Conservation (phyloP, 345 rosid genomes). For the Lagerstroemia speciosa region DNA sequence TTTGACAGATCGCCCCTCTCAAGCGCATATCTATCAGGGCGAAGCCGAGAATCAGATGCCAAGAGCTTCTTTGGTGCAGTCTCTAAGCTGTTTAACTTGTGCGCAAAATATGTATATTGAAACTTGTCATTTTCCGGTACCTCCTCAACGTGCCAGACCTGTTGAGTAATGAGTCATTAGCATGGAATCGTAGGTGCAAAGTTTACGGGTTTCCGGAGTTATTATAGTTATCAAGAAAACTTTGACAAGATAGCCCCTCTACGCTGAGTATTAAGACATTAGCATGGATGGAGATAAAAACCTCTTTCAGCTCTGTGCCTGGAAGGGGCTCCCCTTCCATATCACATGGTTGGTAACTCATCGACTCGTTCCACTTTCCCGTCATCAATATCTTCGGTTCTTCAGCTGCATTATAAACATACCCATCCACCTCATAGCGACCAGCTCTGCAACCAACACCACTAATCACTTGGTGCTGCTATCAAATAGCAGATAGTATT, state of each 20-base stretch:
- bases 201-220: too few relatives aligned
- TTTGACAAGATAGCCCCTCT: background rate
- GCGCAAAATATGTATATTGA: slow-evolving; percentile 29
- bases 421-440: slow-evolving; percentile 85
- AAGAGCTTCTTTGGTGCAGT: slow-evolving; percentile 28
- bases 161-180: background rate
- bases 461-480: background rate
- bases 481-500: background rate
- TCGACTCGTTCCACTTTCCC: slow-evolving; percentile 75
- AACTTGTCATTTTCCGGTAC: slow-evolving; percentile 24
- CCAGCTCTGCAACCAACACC: slow-evolving; percentile 45
- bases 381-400: slow-evolving; percentile 77
- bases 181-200: too few relatives aligned
- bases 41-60: slow-evolving; percentile 29
- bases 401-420: slow-evolving; percentile 63
- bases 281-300: background rate
- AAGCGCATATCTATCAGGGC: slow-evolving; percentile 31
- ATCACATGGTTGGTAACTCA: slow-evolving; percentile 80
- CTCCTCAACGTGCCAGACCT: slow-evolving; percentile 27
- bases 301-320: slow-evolving; percentile 71
- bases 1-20: slow-evolving; percentile 24
- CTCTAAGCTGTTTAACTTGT: slow-evolving; percentile 29
- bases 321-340: slow-evolving; percentile 66
- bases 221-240: background rate
- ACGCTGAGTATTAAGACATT: background rate